phyloP scores from a whole-genome alignment of 2,329 filamentous ascomycete species.

The Colletotrichum higginsianum region DNA sequence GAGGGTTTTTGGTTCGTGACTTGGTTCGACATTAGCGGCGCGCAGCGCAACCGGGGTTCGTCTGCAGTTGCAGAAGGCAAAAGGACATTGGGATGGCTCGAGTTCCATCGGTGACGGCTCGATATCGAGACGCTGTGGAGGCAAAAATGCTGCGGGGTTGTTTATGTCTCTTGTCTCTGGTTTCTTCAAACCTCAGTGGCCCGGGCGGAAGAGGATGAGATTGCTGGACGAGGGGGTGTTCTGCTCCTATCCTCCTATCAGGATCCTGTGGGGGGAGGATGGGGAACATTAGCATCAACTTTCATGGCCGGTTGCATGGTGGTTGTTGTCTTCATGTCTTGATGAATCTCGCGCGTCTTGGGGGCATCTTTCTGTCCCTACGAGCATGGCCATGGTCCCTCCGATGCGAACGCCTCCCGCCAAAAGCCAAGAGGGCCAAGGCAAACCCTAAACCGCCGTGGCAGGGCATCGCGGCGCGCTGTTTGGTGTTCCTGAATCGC shows the following conservation, averaged over 20 bases:
- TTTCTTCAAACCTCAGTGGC: background rate
- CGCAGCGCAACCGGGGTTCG: background rate
- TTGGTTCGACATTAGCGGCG: too few relatives aligned
- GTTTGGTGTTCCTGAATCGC: conserved; percentile 35
- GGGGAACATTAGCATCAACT: background rate
- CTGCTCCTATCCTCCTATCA: background rate
- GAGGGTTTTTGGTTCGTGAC: background rate
- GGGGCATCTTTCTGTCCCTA: background rate
- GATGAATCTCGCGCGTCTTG: background rate
- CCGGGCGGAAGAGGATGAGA: background rate
- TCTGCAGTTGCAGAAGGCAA: conserved; percentile 23
- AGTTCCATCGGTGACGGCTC: conserved; percentile 8
- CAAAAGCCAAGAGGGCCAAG: conserved; percentile 33
- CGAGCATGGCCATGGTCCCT: too few relatives aligned
- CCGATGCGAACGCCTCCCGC: background rate
- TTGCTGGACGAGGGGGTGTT: background rate
- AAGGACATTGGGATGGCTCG: conserved; percentile 27
- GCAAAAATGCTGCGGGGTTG: background rate
- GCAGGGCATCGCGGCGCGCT: conserved; percentile 7
- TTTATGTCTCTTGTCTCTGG: background rate
- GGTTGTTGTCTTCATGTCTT: background rate
- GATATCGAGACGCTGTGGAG: background rate
- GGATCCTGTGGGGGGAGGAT: background rate
- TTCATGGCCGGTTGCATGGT: background rate
- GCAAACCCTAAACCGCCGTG: conserved; percentile 20